Evolutionary conservation across 129 eudicot species (phyloP).

Genomic region (Deinandra increscens): DNA sequence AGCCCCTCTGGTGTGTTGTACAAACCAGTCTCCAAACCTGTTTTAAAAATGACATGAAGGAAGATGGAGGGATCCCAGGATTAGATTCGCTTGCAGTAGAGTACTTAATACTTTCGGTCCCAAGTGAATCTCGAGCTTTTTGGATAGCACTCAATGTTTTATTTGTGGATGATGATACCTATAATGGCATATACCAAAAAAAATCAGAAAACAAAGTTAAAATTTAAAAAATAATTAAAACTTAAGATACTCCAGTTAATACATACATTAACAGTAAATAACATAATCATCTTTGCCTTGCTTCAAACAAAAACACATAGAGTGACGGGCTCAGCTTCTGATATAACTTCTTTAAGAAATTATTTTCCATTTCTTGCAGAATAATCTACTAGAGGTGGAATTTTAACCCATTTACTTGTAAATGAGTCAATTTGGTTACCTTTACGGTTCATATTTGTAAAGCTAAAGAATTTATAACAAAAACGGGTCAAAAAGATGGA

Average conservation of each 20-base stretch:
- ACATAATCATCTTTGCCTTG: not conserved
- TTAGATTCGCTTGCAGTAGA: constrained; percentile 65
- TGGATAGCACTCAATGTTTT: constrained; percentile 56
- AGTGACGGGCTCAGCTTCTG: not conserved
- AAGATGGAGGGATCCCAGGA: constrained; percentile 97
- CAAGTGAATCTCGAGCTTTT: constrained; percentile 67
- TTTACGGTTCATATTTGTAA: not conserved
- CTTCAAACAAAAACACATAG: not conserved
- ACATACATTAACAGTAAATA: not conserved
- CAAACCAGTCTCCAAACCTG: constrained; percentile 47
- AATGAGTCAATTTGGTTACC: not conserved
- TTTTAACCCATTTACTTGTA: not conserved
- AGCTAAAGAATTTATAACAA: not conserved
- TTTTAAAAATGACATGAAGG: constrained; percentile 76
- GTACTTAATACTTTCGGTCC: constrained; percentile 46
- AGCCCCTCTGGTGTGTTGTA: not conserved
- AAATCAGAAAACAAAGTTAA: not conserved
- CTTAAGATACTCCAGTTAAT: not conserved
- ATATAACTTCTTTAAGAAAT: not conserved
- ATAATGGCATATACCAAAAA: constrained; percentile 6
- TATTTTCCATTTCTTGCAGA: not conserved
- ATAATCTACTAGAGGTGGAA: not conserved
- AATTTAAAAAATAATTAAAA: not conserved
- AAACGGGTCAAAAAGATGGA: not conserved
- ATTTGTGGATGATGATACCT: constrained; percentile 58